phyloP scores from a whole-genome alignment of 176 grass and related monocot genomes.

The Saccharum spontaneum region DNA sequence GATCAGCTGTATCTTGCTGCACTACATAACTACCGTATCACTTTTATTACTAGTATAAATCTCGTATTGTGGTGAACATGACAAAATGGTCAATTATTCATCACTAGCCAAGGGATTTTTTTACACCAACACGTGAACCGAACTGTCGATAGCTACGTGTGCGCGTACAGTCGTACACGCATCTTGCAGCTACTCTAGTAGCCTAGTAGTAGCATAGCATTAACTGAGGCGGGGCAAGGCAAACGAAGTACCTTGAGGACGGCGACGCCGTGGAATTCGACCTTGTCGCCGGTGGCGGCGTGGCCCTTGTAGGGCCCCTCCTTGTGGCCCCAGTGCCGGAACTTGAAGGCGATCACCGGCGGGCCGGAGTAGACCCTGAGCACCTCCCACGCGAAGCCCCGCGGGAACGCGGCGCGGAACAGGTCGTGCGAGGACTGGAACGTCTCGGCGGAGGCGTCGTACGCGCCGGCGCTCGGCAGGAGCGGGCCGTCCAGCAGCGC shows the following conservation, averaged over 20 bases:
- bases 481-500: constrained; percentile 67
- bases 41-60: not conserved
- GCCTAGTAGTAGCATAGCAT: no score
- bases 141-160: not conserved
- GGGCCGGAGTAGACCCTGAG: constrained; percentile 68
- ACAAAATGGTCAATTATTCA: not conserved
- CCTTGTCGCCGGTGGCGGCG: constrained; percentile 62
- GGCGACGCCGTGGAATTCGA: constrained; percentile 77
- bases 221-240: no score
- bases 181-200: no score
- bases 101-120: not conserved
- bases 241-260: constrained; percentile 54
- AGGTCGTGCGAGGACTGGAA: constrained; percentile 82
- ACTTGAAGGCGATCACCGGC: constrained; percentile 76
- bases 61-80: not conserved
- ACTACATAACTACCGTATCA: not conserved
- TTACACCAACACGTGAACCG: not conserved
- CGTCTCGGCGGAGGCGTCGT: constrained; percentile 73
- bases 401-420: constrained; percentile 68
- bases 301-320: constrained; percentile 74
- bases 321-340: constrained; percentile 86
- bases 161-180: no score
- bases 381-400: constrained; percentile 92
- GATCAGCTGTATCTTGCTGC: not conserved
- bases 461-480: constrained; percentile 50